These are phyloP conservation scores for Podosphaera fusca DNA, from an alignment of 2,329 filamentous ascomycete genomes.

Conservation along the genomic window DNA sequence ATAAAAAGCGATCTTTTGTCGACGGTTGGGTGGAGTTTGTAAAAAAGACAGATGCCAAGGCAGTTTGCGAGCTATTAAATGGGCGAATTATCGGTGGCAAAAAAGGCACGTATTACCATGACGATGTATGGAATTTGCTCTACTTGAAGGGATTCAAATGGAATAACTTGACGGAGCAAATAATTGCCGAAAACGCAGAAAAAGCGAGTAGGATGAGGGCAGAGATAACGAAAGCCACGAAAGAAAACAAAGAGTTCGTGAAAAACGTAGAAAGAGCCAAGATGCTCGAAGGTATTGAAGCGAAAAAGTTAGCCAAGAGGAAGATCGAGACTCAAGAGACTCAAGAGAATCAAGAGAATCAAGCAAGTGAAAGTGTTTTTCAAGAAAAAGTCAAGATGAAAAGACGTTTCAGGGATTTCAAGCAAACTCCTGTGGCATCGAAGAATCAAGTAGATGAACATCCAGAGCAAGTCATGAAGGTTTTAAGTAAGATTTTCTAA, in stretches of 20 bases:
- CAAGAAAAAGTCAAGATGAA: conserved; percentile 7
- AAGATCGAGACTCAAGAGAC: conserved; percentile 16
- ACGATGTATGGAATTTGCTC: conserved; percentile 68
- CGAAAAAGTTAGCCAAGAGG: conserved; percentile 28
- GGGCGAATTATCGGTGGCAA: conserved; percentile 60
- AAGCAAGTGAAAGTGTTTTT: conserved; percentile 12
- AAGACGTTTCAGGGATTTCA: conserved; percentile 30
- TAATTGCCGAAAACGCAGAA: conserved; percentile 62
- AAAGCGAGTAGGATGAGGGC: conserved; percentile 50
- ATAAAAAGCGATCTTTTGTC: conserved; percentile 60
- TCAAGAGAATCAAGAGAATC: conserved; percentile 8
- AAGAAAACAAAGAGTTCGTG: conserved; percentile 64
- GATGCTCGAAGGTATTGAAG: conserved; percentile 53
- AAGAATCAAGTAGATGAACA: conserved; percentile 25
- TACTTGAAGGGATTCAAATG: conserved; percentile 74
- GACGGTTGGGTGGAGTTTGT: conserved; percentile 77
- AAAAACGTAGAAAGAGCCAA: conserved; percentile 59
- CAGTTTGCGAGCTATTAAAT: conserved; percentile 54
- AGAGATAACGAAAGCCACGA: conserved; percentile 51
- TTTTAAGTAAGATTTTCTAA: conserved; percentile 42
- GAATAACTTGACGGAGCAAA: conserved; percentile 51
- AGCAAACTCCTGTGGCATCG: conserved; percentile 36
- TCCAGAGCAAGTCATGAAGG: conserved; percentile 32
- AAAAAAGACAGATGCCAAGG: conserved; percentile 52
- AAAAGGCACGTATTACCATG: conserved; percentile 62